Evolutionary conservation across 2,329 filamentous ascomycete genomes (phyloP), one percentile per base, ranked within the genome.

Genomic region (Plectosphaerella plurivora): DNA sequence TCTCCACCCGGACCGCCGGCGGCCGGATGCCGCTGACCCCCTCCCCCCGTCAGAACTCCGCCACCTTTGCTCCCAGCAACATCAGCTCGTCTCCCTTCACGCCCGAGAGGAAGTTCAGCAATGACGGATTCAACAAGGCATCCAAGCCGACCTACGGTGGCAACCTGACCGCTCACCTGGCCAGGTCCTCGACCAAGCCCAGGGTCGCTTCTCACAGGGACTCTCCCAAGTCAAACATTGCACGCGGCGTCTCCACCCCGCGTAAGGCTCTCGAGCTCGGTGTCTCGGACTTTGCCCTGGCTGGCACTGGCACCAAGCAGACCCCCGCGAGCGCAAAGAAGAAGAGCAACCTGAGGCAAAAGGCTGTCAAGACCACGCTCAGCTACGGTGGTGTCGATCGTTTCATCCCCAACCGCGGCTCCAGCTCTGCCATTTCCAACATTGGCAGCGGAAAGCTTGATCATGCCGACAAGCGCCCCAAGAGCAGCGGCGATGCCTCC

Each of bases 191-290:
- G 55, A 79, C 84, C 56, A 87, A 85, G 74, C 74, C 79, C 41
- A 87, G 86, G 74, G 28, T 12, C 4, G 74, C 79, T 24, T 76
- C 82, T 41, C 87, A 89, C 69, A 87, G 89, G 49, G 89, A 94
- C 67, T 97, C 93, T 3, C 91, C 92, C 67, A 97, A 97, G 78
- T 97, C 92, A 54, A 97, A 97, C 78, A 97, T 97, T 69, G 89
- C 88, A 60, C 84, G 85, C 59, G 75, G 75, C 42, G 82, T 83
- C 52, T 81, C 86, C 53, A 92, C 90, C 44, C 92, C 93, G 18
- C 88, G 89, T 64, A 90, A 88, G 69, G 81, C 78, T 46, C 81
- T 97, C 39, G 93, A 97, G 71, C 82, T 96, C 41, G 91, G 91
- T 59, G 86, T 96, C 35, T 97, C 92, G 41, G 92, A 99, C 68